Evolutionary conservation across 2,329 filamentous ascomycete genomes (phyloP), one percentile per base, ranked within the genome.

Genomic region (Trichoderma oligosporum): DNA sequence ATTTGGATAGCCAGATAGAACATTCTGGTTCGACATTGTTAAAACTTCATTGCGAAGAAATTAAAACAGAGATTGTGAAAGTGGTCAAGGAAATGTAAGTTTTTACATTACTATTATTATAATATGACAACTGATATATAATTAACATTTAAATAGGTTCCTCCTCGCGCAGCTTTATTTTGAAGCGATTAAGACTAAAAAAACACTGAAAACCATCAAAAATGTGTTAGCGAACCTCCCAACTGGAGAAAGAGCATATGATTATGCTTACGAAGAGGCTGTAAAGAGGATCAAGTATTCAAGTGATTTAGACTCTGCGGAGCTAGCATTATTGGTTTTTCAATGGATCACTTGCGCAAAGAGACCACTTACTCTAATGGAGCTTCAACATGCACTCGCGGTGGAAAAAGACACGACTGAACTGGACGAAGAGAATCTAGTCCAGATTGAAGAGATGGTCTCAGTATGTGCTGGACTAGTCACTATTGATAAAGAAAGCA

Each of bases 401-500:
- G 1, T 46, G 4, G 44, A 33, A 6, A 20, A 3, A 0, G 14
- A 33, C 8, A 9, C 4, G 2, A 3, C 14, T 20, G 16, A 16
- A 1, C 4, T 46, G 14, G 11, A 46, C 6, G 2, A 33, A 14
- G 16, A 33, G 0, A 46, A 22, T n/a, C 5, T 46, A n/a, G n/a
- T n/a, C n/a, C n/a, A n/a, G n/a, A n/a, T n/a, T 7, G 14, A 45
- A 7, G 42, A 22, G 22, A 7, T 55, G 2, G n/a, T 55, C n/a
- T 45, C 39, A 7, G 39, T 24, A 4, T 55, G 52, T 12, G 39
- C 52, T 25, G 52, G 52, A 7, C 41, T 55, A 6, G 36, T 55
- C 8, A 46, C 52, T 3, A 14, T 55, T 25, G 52, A 55, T 20
- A 16, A 45, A 22, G 18, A 46, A n/a, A 55, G 52, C 29, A 27